Percentiles rank a stretch among this genome's conserved stretches.
Conservation (phyloP, 2,329 filamentous ascomycete genomes). For the Ascochyta clinopodiicola region DNA sequence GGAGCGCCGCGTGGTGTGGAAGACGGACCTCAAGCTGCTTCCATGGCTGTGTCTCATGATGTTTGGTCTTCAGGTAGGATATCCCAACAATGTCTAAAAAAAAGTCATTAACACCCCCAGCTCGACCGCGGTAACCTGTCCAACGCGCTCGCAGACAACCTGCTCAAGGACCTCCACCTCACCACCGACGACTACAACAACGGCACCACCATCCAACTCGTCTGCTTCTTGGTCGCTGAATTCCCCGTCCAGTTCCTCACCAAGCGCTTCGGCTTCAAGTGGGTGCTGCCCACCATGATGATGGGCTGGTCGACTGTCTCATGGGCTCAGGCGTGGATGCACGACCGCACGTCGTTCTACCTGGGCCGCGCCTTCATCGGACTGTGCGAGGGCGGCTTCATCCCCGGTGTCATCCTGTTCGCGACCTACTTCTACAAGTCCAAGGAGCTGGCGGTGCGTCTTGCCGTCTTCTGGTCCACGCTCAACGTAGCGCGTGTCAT, state of each 20-base stretch:
- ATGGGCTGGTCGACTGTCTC: conserved; percentile 53
- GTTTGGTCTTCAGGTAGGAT: conserved; percentile 49
- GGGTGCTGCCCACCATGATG: conserved; percentile 53
- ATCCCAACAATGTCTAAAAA: neutral
- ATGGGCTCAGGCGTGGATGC: conserved; percentile 73
- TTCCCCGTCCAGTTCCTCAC: conserved; percentile 53
- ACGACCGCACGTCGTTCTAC: conserved; percentile 53
- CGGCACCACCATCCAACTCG: conserved; percentile 68
- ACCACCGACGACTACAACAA: conserved; percentile 46
- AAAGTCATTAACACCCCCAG: conserved; percentile 31
- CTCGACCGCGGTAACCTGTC: conserved; percentile 55
- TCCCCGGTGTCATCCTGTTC: conserved; percentile 69
- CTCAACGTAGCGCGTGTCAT: conserved; percentile 63
- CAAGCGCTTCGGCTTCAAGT: conserved; percentile 53
- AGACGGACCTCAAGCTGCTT: conserved; percentile 49
- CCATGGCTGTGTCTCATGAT: conserved; percentile 49
- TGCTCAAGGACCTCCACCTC: conserved; percentile 38
- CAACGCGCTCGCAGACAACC: conserved; percentile 41
- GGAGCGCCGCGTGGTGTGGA: conserved; percentile 61
- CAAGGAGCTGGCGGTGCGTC: conserved; percentile 69
- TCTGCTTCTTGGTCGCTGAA: conserved; percentile 73
- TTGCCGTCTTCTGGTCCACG: conserved; percentile 74
- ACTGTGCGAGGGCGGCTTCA: conserved; percentile 59
- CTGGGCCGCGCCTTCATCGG: conserved; percentile 52
- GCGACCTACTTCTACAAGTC: conserved; percentile 78